Evolutionary conservation across 2,329 filamentous ascomycete genomes (phyloP), one percentile per base, ranked within the genome.

Genomic region (Colletotrichum sp.): DNA sequence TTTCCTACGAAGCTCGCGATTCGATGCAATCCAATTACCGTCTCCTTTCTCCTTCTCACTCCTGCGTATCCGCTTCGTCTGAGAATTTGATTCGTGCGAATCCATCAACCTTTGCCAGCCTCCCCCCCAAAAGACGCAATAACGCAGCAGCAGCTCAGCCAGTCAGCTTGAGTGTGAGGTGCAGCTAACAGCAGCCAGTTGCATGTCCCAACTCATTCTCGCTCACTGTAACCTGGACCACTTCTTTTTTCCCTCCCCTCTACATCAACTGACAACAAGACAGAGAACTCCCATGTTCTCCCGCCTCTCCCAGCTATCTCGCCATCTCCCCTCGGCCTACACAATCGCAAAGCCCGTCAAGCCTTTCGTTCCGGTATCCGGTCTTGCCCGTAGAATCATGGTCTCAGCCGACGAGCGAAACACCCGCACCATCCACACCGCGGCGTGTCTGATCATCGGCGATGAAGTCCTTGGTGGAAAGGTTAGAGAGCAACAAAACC

Each of bases 381-480:
- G 79, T n/a, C 63, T 81, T 48, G 76, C 78, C 24, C 81, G 80
- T 34, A 79, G 79, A 79, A 82, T 83, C 81, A 90, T 89, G 86
- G 86, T 85, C 76, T 85, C 86, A 80, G 83, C 88, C 74, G 87
- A 89, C 74, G 88, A 91, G 81, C 88, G 90, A 77, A 89, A 89
- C 80, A 87, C 90, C 80, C 89, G 92, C 81, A 92, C 90, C 75
- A 97, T 98, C 79, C 93, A 95, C 82, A 98, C 96, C 62, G 97
- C 96, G 13, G 96, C 94, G 72, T 98, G 95, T 84, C 86, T 98
- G 78, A 96, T 99, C 75, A 98, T 99, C 80, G 96, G 96, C n/a
- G 96, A 98, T 85, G 96, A 98, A 84, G 96, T 98, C 7, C 89
- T 98, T 5, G 96, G 96, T 26, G 96, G 97, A 80, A 98, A 98